Percentiles rank a stretch among this genome's conserved stretches.
These are phyloP conservation scores for Rhizopogon rudus DNA, from an alignment of 768 basidiomycete genomes.

Conservation along the genomic window DNA sequence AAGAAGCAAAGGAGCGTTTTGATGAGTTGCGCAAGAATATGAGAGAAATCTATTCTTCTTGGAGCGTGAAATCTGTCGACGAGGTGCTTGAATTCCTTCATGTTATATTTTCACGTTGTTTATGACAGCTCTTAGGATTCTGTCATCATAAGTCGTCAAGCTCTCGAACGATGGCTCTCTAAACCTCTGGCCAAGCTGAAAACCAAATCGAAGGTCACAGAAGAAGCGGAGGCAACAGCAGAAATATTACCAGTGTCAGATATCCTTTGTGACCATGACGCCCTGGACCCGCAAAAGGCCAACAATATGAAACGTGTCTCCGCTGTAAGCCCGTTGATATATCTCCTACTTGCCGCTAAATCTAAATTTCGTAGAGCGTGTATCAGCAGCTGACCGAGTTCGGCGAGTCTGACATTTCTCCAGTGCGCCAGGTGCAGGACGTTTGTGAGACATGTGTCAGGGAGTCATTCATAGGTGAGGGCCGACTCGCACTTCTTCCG, in stretches of 20 bases:
- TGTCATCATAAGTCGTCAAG: constrained; percentile 54
- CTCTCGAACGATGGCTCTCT: constrained; percentile 58
- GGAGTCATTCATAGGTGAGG: constrained; percentile 51
- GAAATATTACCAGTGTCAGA: constrained; percentile 32
- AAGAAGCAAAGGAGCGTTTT: constrained; percentile 39
- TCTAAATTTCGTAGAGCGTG: constrained; percentile 12
- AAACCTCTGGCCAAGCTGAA: constrained; percentile 24
- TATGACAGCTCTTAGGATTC: constrained; percentile 37
- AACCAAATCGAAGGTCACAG: constrained; percentile 12
- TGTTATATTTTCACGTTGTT: background rate
- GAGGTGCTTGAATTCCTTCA: constrained; percentile 35
- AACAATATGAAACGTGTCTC: constrained; percentile 65
- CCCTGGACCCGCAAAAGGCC: constrained; percentile 56
- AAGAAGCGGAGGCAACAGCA: constrained; percentile 12
- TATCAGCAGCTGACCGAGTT: constrained; percentile 23
- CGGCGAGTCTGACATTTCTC: constrained; percentile 45
- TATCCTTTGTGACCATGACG: constrained; percentile 59
- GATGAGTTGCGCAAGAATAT: constrained; percentile 47
- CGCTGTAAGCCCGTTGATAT: constrained; percentile 31
- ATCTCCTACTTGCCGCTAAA: background rate
- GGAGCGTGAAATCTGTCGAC: constrained; percentile 45
- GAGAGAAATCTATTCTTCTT: constrained; percentile 54
- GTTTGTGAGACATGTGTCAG: constrained; percentile 61
- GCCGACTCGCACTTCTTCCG: background rate
- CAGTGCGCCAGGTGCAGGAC: constrained; percentile 42